phyloP scores from a whole-genome alignment of 2,329 filamentous ascomycete species.

The Monosporascus sp. region DNA sequence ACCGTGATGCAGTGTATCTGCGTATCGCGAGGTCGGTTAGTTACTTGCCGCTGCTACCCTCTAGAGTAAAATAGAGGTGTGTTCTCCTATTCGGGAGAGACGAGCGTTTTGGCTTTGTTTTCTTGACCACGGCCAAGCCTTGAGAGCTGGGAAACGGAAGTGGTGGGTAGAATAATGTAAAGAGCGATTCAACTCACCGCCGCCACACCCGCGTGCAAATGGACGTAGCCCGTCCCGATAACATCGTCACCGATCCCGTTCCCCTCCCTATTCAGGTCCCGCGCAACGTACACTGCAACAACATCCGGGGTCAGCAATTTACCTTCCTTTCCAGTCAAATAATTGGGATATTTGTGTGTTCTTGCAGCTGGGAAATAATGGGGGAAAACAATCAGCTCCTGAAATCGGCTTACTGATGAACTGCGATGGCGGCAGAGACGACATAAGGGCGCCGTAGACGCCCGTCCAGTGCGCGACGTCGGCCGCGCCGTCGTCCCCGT shows the following conservation, averaged over 20 bases:
- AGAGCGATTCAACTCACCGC: background rate
- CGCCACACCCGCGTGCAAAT: constrained; percentile 1
- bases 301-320: background rate
- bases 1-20: constrained; percentile 1
- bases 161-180: background rate
- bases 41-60: no score
- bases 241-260: background rate
- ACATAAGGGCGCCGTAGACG: background rate
- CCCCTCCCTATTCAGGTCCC: background rate
- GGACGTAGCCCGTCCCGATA: constrained; percentile 3
- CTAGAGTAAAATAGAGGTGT: no score
- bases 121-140: no score
- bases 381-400: background rate
- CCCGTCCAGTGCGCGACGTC: constrained; percentile 2
- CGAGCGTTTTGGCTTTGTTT: no score
- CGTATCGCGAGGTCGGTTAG: background rate
- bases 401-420: background rate
- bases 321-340: no score
- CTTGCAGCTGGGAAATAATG: background rate
- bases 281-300: background rate
- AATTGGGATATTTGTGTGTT: no score
- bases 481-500: background rate
- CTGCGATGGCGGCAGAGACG: background rate
- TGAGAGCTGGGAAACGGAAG: no score
- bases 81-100: no score